Evolutionary conservation across 768 basidiomycete species (phyloP), one percentile per base, ranked within the genome.

Genomic region (Suillus decipiens): DNA sequence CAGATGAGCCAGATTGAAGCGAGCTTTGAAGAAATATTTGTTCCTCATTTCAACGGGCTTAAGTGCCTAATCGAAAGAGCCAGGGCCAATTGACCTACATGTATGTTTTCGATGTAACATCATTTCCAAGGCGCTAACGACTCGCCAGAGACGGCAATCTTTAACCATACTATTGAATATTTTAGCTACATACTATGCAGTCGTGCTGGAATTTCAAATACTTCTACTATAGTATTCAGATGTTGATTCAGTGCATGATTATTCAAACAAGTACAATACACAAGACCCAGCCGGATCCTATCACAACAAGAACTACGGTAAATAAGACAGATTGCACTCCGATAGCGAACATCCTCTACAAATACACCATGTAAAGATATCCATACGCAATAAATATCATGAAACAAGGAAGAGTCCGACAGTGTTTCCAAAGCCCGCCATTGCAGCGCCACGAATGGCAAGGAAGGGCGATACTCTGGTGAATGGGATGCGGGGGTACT

Each of bases 391-490:
- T 59, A 61, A 59, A 59, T 19, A 61, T 61, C 24, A 61, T 37
- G 61, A 61, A 61, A 61, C 31, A 45, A 15, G 45, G 67, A 90
- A 84, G 33, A 89, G 69, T 37, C 88, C 88, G 62, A 89, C 77
- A 5, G 90, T 92, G 72, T 93, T 93, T 47, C 91, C 91, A 70
- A 92, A 91, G 17, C 91, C 90, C 64, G 87, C 89, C 11, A 92
- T 70, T 64, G 81, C 85, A 68, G 81, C 77, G 17, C 82, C 79
- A 37, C 82, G 73, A 24, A 79, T 72, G 58, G 80, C 77, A 33
- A 85, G 68, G 64, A 90, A 80, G 36, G 89, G 83, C 3, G 86
- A 83, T 11, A 90, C 86, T 24, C 89, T 82, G n/a, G 91, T 93
- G 72, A 92, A 92, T n/a, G 91, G 90, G 65, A 93, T 77, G 57